These are phyloP conservation scores for Aphanomyces astaci DNA, from an alignment of 352 stramenopile genomes.

Conservation along the genomic window DNA sequence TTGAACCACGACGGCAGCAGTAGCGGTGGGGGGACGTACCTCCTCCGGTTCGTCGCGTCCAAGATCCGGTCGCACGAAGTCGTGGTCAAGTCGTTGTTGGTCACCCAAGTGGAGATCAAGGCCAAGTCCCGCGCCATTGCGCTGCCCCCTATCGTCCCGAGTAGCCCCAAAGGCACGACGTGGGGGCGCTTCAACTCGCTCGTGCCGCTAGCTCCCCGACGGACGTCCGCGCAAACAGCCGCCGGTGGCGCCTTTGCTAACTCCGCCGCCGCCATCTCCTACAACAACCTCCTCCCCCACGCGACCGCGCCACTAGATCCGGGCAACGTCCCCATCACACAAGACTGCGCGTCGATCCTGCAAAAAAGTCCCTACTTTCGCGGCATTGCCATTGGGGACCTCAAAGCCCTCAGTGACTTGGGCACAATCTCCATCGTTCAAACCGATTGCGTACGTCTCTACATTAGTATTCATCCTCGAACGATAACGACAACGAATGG, in stretches of 20 bases:
- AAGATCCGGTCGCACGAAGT: slow-evolving; percentile 1
- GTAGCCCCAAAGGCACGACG: not conserved
- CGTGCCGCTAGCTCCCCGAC: not conserved
- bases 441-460: not conserved
- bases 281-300: not conserved
- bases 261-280: not conserved
- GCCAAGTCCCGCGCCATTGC: not conserved
- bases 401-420: slow-evolving; percentile 1
- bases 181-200: slow-evolving; percentile 7
- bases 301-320: not conserved
- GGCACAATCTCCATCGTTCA: slow-evolving; percentile 20
- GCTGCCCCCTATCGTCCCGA: slow-evolving; percentile 1
- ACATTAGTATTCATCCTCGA: no score
- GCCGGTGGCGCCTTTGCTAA: not conserved
- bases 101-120: not conserved
- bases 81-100: slow-evolving; percentile 14
- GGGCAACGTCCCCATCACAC: slow-evolving; percentile 6
- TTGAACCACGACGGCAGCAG: not conserved
- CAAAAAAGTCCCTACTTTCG: slow-evolving; percentile 12
- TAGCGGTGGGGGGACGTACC: not conserved
- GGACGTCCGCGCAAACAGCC: not conserved
- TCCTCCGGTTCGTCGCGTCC: slow-evolving; percentile 12
- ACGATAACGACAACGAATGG: no score
- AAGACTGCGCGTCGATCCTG: slow-evolving; percentile 15
- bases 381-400: not conserved